Evolutionary conservation across 352 stramenopile genomes (phyloP).

Genomic region (Bremia lactucae): DNA sequence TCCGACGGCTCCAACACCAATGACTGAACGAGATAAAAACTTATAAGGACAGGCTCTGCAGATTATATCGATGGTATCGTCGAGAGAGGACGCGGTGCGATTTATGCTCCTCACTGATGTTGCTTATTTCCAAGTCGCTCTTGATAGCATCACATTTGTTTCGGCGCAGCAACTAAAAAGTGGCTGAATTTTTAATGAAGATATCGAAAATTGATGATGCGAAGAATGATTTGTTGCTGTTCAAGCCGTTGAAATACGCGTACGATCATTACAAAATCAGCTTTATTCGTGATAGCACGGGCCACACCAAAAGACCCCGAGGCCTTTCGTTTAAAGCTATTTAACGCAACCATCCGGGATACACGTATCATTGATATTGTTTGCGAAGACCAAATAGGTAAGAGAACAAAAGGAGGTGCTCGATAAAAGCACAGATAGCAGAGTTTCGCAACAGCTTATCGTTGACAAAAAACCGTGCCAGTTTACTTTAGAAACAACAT

Average conservation of each 20-base stretch:
- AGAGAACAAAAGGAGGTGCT: slow-evolving; percentile 3
- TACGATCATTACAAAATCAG: slow-evolving; percentile 9
- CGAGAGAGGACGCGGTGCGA: slow-evolving; percentile 10
- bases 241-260: slow-evolving; percentile 13
- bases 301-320: no score
- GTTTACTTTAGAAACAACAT: slow-evolving; percentile 9
- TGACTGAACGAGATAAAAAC: slow-evolving; percentile 1
- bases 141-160: slow-evolving; percentile 9
- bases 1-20: slow-evolving; percentile 6
- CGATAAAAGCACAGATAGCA: background rate
- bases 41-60: slow-evolving; percentile 12
- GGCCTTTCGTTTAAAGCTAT: background rate
- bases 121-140: slow-evolving; percentile 10
- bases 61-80: slow-evolving; percentile 14
- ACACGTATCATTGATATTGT: slow-evolving; percentile 7
- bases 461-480: slow-evolving; percentile 2
- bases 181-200: slow-evolving; percentile 12
- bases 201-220: slow-evolving; percentile 22
- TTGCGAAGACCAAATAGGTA: slow-evolving; percentile 1
- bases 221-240: slow-evolving; percentile 18
- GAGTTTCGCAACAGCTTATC: slow-evolving; percentile 2
- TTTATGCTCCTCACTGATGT: slow-evolving; percentile 17
- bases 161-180: slow-evolving; percentile 14
- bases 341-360: background rate
- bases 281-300: background rate